Conservation (phyloP, 1,284 basidiomycete genomes). For the Thelephora terrestris region DNA sequence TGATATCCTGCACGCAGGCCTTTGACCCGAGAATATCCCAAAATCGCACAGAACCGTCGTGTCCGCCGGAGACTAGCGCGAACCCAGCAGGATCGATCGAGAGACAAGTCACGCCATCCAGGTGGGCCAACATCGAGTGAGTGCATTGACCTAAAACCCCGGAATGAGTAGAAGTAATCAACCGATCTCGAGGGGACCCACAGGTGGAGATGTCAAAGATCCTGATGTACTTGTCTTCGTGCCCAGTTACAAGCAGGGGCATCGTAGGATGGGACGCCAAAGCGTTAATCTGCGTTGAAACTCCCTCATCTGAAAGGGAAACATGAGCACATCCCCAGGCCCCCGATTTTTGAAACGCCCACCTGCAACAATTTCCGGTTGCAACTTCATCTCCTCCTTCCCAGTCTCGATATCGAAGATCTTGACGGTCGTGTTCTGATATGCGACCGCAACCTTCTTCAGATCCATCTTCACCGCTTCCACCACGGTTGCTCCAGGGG, state of each 20-base stretch:
- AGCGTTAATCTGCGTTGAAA: slow-evolving; percentile 78
- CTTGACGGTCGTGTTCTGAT: slow-evolving; percentile 83
- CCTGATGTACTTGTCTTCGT: slow-evolving; percentile 90
- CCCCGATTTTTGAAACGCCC: slow-evolving; percentile 17
- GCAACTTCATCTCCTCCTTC: slow-evolving; percentile 62
- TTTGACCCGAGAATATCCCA: slow-evolving; percentile 86
- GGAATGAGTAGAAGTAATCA: not conserved
- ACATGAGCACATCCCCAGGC: slow-evolving; percentile 4
- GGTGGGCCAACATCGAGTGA: slow-evolving; percentile 84
- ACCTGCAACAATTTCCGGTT: slow-evolving; percentile 67
- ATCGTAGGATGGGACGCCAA: slow-evolving; percentile 89
- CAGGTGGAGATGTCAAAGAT: slow-evolving; percentile 82
- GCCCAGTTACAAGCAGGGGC: slow-evolving; percentile 79
- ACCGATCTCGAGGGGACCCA: slow-evolving; percentile 25
- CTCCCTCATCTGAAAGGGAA: slow-evolving; percentile 45
- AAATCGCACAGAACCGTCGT: slow-evolving; percentile 90
- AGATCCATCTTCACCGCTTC: slow-evolving; percentile 72
- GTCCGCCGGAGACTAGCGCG: slow-evolving; percentile 82
- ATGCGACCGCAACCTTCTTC: slow-evolving; percentile 84
- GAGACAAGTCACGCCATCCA: slow-evolving; percentile 85
- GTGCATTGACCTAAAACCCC: slow-evolving; percentile 61
- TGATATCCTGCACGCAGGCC: slow-evolving; percentile 84
- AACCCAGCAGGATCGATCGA: slow-evolving; percentile 83
- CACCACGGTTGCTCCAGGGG: slow-evolving; percentile 70
- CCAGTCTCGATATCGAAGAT: slow-evolving; percentile 85